A percentile compares a stretch with the other conserved stretches of the same genome.
These are phyloP conservation scores for Coemansia sp. DNA, from an alignment of 192 early-diverging fungal species.

Conservation along the genomic window DNA sequence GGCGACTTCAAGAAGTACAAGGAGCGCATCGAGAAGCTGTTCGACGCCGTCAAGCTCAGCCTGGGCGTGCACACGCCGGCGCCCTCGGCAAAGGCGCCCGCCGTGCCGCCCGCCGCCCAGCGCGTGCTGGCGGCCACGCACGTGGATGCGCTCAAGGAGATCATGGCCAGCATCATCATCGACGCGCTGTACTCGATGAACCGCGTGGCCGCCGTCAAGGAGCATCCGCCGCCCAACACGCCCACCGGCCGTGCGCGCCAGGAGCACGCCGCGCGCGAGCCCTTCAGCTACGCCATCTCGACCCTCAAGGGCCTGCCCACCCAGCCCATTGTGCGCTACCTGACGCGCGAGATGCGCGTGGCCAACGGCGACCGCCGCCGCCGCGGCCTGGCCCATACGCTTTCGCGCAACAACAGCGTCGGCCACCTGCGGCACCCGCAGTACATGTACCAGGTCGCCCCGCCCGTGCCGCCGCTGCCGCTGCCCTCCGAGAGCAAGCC, in stretches of 20 bases:
- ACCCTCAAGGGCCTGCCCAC: conserved; percentile 50
- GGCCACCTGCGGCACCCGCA: conserved; percentile 30
- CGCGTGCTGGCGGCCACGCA: conserved; percentile 14
- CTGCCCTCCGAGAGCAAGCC: background rate
- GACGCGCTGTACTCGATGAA: conserved; percentile 46
- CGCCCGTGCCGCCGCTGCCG: conserved; percentile 44
- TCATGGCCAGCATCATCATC: conserved; percentile 44
- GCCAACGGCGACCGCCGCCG: conserved; percentile 27
- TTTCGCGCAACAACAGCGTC: conserved; percentile 45
- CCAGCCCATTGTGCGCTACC: conserved; percentile 46
- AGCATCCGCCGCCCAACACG: conserved; percentile 20
- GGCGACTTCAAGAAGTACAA: conserved; percentile 54
- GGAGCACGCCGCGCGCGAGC: background rate
- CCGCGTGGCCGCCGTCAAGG: conserved; percentile 21
- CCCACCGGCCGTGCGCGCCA: conserved; percentile 13
- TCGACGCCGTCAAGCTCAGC: conserved; percentile 33
- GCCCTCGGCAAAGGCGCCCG: background rate
- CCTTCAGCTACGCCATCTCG: conserved; percentile 30
- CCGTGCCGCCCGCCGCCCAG: background rate
- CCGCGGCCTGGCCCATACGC: conserved; percentile 34
- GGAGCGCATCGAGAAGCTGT: conserved; percentile 35
- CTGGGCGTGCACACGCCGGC: conserved; percentile 5
- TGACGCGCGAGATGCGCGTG: conserved; percentile 41
- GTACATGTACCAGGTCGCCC: conserved; percentile 26
- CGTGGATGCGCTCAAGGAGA: conserved; percentile 25